Percentiles rank a stretch among this genome's conserved stretches.
phyloP scores from a whole-genome alignment of 768 basidiomycete genomes.

The Galerina marginata region DNA sequence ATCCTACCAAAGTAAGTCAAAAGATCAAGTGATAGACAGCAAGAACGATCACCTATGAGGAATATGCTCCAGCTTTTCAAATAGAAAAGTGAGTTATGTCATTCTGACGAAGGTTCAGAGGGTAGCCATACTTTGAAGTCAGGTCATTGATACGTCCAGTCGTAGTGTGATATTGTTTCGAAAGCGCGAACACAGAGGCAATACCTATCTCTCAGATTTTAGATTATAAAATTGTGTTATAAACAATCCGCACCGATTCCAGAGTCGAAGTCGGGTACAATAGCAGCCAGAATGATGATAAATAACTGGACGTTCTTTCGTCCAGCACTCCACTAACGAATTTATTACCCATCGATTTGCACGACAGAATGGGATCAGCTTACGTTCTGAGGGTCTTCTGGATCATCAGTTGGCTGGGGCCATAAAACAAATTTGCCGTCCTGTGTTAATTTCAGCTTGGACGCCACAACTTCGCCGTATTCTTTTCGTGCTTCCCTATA shows the following conservation, averaged over 20 bases:
- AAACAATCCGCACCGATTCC: slow-evolving; percentile 51
- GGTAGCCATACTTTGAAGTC: slow-evolving; percentile 54
- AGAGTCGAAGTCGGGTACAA: slow-evolving; percentile 72
- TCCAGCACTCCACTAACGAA: slow-evolving; percentile 47
- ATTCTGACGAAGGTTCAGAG: not conserved
- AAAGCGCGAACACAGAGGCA: slow-evolving; percentile 64
- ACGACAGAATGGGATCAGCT: not conserved
- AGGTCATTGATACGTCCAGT: slow-evolving; percentile 64
- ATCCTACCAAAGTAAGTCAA: slow-evolving; percentile 40
- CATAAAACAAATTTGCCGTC: slow-evolving; percentile 68
- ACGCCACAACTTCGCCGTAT: slow-evolving; percentile 60
- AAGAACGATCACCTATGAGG: slow-evolving; percentile 47
- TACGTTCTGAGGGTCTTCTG: slow-evolving; percentile 66
- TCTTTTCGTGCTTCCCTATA: slow-evolving; percentile 66
- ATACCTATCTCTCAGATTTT: slow-evolving; percentile 46
- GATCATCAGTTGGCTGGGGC: slow-evolving; percentile 70
- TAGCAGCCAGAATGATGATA: slow-evolving; percentile 66
- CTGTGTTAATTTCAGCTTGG: slow-evolving; percentile 57
- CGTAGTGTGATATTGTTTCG: slow-evolving; percentile 58
- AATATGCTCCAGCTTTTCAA: slow-evolving; percentile 68
- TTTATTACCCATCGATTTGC: not conserved
- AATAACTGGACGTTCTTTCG: slow-evolving; percentile 62
- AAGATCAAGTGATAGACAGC: slow-evolving; percentile 3
- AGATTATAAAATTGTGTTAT: not conserved
- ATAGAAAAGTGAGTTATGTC: slow-evolving; percentile 3